Conservation (phyloP, 2,329 filamentous ascomycete species). For the Sphaerulina vaccinii region DNA sequence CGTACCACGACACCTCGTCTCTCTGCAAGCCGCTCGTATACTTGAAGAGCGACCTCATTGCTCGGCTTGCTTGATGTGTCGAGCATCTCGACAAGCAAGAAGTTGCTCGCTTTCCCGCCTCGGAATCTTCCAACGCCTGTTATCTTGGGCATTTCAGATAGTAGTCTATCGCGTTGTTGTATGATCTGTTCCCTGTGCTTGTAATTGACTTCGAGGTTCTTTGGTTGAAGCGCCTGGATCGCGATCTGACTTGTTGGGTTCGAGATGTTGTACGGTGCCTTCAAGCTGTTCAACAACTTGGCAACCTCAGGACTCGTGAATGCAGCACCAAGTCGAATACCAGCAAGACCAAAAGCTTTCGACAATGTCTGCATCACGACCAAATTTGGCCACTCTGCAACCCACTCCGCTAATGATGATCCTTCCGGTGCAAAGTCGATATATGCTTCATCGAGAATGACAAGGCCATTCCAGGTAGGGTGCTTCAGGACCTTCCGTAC, state of each 20-base stretch:
- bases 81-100: conserved; percentile 85
- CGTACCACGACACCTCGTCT: conserved; percentile 85
- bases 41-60: conserved; percentile 72
- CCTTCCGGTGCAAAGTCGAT: conserved; percentile 84
- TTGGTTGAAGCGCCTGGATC: conserved; percentile 64
- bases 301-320: conserved; percentile 77
- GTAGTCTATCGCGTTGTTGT: conserved; percentile 71
- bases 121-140: conserved; percentile 76
- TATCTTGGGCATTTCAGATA: conserved; percentile 70
- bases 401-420: conserved; percentile 85
- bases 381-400: conserved; percentile 87
- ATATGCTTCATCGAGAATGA: conserved; percentile 94
- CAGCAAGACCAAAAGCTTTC: conserved; percentile 94
- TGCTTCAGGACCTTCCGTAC: conserved; percentile 74
- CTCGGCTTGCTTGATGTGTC: conserved; percentile 70
- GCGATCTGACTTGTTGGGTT: conserved; percentile 84
- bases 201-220: conserved; percentile 72
- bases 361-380: conserved; percentile 98
- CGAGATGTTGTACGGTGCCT: conserved; percentile 94
- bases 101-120: conserved; percentile 82
- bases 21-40: conserved; percentile 84
- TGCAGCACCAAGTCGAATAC: conserved; percentile 83
- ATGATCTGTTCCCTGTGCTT: conserved; percentile 68
- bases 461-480: conserved; percentile 90
- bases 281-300: conserved; percentile 79